Evolutionary conservation across 192 early-diverging fungal genomes (phyloP).

Genomic region (Funneliformis geosporum): DNA sequence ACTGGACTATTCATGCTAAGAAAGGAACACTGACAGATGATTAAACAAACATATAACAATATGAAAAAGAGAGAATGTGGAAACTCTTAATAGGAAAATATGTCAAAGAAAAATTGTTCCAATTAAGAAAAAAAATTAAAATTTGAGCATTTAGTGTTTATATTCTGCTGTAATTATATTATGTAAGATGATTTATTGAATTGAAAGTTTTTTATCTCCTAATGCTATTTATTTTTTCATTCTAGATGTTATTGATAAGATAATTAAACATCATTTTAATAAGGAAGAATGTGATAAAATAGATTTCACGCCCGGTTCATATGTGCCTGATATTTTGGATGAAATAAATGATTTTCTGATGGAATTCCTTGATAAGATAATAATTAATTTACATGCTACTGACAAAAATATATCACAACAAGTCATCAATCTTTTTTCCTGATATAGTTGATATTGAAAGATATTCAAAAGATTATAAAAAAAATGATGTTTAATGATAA

Average conservation of each 20-base stretch:
- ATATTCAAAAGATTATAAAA: conserved; percentile 25
- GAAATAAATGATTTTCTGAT: conserved; percentile 16
- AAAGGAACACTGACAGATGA: conserved; percentile 15
- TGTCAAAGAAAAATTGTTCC: conserved; percentile 30
- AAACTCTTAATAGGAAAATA: conserved; percentile 31
- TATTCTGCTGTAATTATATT: conserved; percentile 17
- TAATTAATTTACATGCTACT: conserved; percentile 22
- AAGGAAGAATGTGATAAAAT: conserved; percentile 31
- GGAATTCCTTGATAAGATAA: conserved; percentile 21
- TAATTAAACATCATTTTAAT: conserved; percentile 27
- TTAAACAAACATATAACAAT: conserved; percentile 17
- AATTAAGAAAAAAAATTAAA: conserved; percentile 27
- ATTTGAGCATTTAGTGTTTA: conserved; percentile 28
- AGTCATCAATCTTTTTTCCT: conserved; percentile 22
- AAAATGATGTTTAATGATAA: conserved; percentile 1
- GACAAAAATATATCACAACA: conserved; percentile 21
- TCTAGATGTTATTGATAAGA: conserved; percentile 30
- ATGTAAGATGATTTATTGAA: background rate
- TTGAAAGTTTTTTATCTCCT: conserved; percentile 18
- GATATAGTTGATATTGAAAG: conserved; percentile 17
- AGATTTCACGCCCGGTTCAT: background rate
- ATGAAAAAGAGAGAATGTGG: conserved; percentile 34
- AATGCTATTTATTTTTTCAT: conserved; percentile 32
- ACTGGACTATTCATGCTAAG: conserved; percentile 15
- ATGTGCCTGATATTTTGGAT: conserved; percentile 13